phyloP scores from a whole-genome alignment of 1,139 yeast species.

The Citeromyces hawaiiensis region DNA sequence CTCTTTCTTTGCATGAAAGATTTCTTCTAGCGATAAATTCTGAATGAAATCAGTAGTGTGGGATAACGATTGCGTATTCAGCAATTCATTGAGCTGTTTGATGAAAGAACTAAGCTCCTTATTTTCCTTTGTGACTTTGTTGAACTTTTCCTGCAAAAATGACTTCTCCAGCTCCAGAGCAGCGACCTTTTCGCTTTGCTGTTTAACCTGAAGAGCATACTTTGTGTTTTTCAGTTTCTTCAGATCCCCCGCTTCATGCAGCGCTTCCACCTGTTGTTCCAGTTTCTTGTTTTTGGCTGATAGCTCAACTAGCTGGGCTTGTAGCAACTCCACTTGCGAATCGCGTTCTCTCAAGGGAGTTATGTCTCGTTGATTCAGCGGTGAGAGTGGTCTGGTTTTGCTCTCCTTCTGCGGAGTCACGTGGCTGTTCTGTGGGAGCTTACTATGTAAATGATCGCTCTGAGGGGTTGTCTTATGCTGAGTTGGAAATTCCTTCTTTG shows the following conservation, averaged over 20 bases:
- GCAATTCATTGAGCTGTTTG: neutral
- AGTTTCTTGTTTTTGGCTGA: neutral
- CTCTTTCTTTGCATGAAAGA: neutral
- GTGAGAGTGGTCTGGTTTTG: constrained; percentile 12
- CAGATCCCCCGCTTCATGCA: neutral
- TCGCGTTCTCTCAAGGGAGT: neutral
- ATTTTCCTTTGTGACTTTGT: neutral
- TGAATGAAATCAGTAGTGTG: neutral
- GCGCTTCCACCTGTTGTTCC: neutral
- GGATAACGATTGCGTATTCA: neutral
- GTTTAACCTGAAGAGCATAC: neutral
- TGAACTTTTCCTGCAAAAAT: neutral
- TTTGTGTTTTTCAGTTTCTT: neutral
- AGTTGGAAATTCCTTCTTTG: neutral
- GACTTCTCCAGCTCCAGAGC: neutral
- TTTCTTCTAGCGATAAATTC: neutral
- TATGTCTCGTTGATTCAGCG: neutral
- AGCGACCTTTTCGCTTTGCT: neutral
- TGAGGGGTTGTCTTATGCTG: neutral
- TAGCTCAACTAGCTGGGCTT: neutral
- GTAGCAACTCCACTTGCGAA: neutral
- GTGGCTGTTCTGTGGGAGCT: constrained; percentile 10
- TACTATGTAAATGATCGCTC: neutral
- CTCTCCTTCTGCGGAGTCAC: constrained; percentile 20
- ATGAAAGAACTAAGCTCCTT: neutral